Base-by-base conservation (phyloP, 208 protist genomes). In the Herpetomonas samuelpessoai region DNA sequence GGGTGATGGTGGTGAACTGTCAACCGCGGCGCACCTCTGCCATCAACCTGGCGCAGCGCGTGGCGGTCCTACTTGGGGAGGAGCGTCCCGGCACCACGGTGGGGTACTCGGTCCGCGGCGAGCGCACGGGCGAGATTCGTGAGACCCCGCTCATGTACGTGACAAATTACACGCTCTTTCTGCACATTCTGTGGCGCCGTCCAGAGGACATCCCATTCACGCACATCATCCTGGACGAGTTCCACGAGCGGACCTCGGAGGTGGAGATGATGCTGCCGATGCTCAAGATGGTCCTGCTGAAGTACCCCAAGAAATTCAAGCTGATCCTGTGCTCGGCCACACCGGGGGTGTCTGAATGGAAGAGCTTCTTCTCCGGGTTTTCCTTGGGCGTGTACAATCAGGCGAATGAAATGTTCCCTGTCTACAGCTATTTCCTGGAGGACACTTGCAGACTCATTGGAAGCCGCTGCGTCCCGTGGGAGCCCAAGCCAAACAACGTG, bases 201-300 rank as follows among this genome's bases (percentile, higher is more conserved):
- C 75, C 81, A 16, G 68, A 88, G 44, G 71, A 64, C 7, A 57
- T 88, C 54, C 67, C 65, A 14, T 78, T 96, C 65, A 93, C 87
- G 12, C 91, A 97, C 72, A 76, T 97, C 53, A 89, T 97, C 53
- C 79, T 98, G 45, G 95, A 98, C 62, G 95, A 98, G 68, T 92
- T 97, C 49, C 95, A 98, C 69, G 95, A 98, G 78, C 77, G 95
- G 25, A 98, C 95, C 3, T 84, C 99, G 0, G 91, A 97, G 57
- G 83, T 85, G 24, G 92, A 98, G 71, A 83, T 97, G 19, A 81
- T 97, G 21, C 59, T 98, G 25, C 65, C 92, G 16, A 64, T 97
- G 47, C 73, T 98, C 45, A 94, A 94, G 71, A 50, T 98, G 26
- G 69, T 75, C 47, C 79, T 92, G 48, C 47, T 67, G 41, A 76